A percentile compares a stretch with the other conserved stretches of the same genome.
Conservation (phyloP, 805 yeast genomes). For the Ascoidea tarda region DNA sequence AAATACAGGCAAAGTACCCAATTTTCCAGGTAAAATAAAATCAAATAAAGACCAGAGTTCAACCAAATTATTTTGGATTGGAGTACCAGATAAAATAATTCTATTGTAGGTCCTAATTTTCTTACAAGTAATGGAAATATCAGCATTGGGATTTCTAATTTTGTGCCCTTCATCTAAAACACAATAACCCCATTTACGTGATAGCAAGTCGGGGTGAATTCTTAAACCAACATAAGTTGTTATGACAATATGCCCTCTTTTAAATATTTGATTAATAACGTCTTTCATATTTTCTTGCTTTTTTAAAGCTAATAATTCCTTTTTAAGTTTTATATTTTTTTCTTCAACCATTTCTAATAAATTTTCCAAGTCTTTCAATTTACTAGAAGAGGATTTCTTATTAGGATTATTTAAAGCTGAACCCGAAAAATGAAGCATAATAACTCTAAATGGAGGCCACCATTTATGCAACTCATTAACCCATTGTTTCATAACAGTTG, state of each 20-base stretch:
- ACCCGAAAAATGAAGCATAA: conserved; percentile 86
- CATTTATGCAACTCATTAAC: conserved; percentile 90
- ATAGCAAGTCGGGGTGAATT: conserved; percentile 52
- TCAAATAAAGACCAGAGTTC: conserved; percentile 95
- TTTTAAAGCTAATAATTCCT: conserved; percentile 13
- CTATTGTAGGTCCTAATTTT: conserved; percentile 75
- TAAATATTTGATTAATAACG: conserved; percentile 42
- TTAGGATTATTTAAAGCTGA: conserved; percentile 48
- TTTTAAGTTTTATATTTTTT: conserved; percentile 20
- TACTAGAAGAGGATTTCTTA: conserved; percentile 9
- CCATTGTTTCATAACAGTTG: conserved; percentile 95
- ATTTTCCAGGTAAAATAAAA: conserved; percentile 85
- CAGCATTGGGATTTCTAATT: conserved; percentile 88
- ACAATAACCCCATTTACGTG: conserved; percentile 76
- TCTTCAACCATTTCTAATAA: conserved; percentile 26
- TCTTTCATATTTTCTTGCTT: conserved; percentile 27
- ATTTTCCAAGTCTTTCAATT: conserved; percentile 31
- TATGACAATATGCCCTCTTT: conserved; percentile 68
- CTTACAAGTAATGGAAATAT: conserved; percentile 73
- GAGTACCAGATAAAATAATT: conserved; percentile 87
- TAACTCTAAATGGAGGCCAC: conserved; percentile 93
- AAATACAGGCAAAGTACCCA: conserved; percentile 91
- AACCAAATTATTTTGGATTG: conserved; percentile 83
- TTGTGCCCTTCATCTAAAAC: conserved; percentile 95
- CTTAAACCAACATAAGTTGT: conserved; percentile 87